Evolutionary conservation across 2,329 filamentous ascomycete genomes (phyloP), one percentile per base, ranked within the genome.

Genomic region (Trichoderma brevicompactum): DNA sequence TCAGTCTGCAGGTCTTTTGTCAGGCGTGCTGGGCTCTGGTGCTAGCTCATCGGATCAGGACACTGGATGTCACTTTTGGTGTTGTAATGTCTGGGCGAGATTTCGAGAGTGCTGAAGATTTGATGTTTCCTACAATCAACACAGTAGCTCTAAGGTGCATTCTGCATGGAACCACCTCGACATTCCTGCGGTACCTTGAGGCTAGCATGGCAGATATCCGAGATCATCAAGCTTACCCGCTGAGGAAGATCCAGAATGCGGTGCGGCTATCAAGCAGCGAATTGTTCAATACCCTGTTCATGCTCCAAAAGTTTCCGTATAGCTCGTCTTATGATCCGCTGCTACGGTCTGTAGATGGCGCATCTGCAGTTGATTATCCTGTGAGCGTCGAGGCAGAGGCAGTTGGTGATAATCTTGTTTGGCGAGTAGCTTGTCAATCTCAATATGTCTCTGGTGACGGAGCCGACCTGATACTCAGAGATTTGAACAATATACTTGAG

Each of bases 101-200:
- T 65, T 87, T 87, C 9, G 88, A 91, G 52, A 83, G 85, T 15
- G 85, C 87, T 0, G 85, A 90, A 49, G 76, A 85, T 32, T 77
- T 94, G 12, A 82, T 94, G 73, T 97, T 97, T 71, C 94, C 94
- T 0, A 92, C 91, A 0, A 97, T 97, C 91, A 97, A 96, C 72
- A 97, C 94, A 0, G 88, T 97, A 0, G 86, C 90, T 0, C 81
- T 96, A 7, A 84, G 93, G 10, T 85, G 85, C 1, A 82, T 94
- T 2, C 74, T 97, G 2, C 90, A 95, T 70, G 92, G 92, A 1
- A 87, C 83, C 0, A 78, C 85, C 0, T 69, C 75, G 0, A 83
- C 88, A 0, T 88, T 96, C 77, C 77, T 97, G 34, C 82, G 80
- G 12, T 91, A 94, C 72, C 82, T 93, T 69, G 92, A 97, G 72